phyloP scores from a whole-genome alignment of 176 grass and related monocot genomes.

The Rhynchospora breviuscula region DNA sequence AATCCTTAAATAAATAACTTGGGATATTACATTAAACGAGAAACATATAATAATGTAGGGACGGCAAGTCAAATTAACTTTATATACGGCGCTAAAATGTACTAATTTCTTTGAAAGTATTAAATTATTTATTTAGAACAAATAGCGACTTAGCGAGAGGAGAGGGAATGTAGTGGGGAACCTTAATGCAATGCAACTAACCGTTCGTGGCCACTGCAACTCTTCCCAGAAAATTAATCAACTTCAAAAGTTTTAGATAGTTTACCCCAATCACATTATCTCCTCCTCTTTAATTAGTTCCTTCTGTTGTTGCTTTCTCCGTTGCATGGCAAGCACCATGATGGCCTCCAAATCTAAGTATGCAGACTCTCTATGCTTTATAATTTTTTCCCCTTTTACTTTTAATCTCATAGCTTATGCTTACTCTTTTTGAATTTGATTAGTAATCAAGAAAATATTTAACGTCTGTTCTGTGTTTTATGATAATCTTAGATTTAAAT shows the following conservation, averaged over 20 bases:
- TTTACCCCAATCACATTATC: not conserved
- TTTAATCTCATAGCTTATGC: not conserved
- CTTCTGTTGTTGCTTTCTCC: not conserved
- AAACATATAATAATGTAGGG: not conserved
- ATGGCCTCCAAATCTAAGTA: conserved; percentile 62
- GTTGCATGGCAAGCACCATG: conserved; percentile 28
- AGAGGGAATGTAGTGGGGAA: conserved; percentile 24
- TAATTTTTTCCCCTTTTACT: not conserved
- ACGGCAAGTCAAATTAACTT: not conserved
- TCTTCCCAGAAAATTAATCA: not conserved
- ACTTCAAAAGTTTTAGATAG: not conserved
- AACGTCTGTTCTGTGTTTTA: not conserved
- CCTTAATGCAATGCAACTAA: conserved; percentile 25
- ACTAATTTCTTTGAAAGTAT: not conserved
- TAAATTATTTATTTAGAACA: not conserved
- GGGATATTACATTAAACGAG: not conserved
- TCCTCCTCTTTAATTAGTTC: conserved; percentile 1
- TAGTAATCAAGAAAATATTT: not conserved
- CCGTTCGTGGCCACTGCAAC: conserved; percentile 24
- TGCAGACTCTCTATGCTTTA: not conserved
- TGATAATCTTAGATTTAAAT: not conserved
- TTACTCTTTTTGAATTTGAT: not conserved
- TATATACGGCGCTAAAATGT: not conserved
- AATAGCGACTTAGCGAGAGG: conserved; percentile 3
- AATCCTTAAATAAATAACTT: too few species aligned